Base-by-base conservation (phyloP, 164 flowering plant species). In the Pachysandra terminalis region DNA sequence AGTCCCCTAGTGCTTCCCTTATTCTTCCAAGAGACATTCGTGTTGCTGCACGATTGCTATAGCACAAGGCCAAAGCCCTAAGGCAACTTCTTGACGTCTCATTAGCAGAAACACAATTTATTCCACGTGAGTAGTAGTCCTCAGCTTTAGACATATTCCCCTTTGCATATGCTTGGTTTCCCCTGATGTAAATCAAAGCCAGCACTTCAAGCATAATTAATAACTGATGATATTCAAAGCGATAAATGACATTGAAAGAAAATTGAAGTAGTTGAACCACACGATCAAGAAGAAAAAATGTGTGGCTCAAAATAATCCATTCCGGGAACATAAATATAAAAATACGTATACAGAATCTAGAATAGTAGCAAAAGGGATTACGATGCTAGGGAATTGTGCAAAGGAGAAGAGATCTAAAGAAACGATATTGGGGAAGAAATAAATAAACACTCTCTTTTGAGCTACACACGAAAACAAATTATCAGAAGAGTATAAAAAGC, bases 21-120 rank as follows among this genome's bases (percentile, higher is more conserved):
- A 90, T 64, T 74, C 88, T 89, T 68, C 90, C 92, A 72, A 84
- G 84, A 72, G 90, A 69, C 84, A 93, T 88, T n/a, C 90, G 77
- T 35, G 92, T 76, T 56, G 96, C 98, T 51, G 99, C 98, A 74
- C 98, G 96, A 68, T 96, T 96, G 79, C 97, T 93, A 70, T 90
- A 93, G 81, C 99, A 96, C 63, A 96, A 75, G 78, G 84, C 69
- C 75, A 96, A 77, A 73, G 95, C 83, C 79, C 83, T 83, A 35
- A 82, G 75, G 65, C 86, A 85, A 77, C 80, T 77, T 74, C 79
- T 78, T 64, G 90, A 82, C 60, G 79, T 73, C 75, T 87, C 95
- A 61, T 59, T 77, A 65, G 75, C 68, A 59, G 95, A 80, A 24
- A 84, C 75, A 74, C 84, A 82, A 68, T 79, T 85, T 68, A 93